phyloP scores from a whole-genome alignment of 768 basidiomycete genomes.

The Favolaschia claudopus region DNA sequence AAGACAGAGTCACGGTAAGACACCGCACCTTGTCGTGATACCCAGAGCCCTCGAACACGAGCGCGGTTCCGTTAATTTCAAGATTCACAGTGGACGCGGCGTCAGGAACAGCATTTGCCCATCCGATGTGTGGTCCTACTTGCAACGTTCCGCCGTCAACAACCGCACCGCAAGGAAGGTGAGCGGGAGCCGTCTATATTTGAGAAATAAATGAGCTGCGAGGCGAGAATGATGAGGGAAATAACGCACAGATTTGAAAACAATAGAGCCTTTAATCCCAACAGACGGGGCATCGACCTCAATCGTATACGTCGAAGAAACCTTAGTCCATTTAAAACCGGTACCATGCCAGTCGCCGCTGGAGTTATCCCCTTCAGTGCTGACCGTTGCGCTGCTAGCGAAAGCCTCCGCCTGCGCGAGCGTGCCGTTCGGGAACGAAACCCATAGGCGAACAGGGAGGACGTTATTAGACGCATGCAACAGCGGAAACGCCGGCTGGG shows the following conservation, averaged over 20 bases:
- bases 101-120: constrained; percentile 29
- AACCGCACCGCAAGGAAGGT: constrained; percentile 19
- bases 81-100: constrained; percentile 16
- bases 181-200: constrained; percentile 20
- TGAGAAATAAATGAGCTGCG: not conserved
- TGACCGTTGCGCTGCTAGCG: constrained; percentile 14
- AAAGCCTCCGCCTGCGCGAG: not conserved
- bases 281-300: constrained; percentile 11
- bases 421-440: constrained; percentile 16
- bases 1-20: too few species aligned
- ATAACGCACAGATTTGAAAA: not conserved
- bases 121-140: constrained; percentile 23
- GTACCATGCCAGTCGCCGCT: constrained; percentile 22
- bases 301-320: constrained; percentile 10
- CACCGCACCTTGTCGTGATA: constrained; percentile 25
- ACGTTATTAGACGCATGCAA: not conserved
- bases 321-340: constrained; percentile 17
- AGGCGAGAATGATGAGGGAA: not conserved
- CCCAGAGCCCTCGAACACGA: constrained; percentile 13
- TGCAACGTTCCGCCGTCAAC: constrained; percentile 11
- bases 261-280: constrained; percentile 16
- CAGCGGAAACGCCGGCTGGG: constrained; percentile 19
- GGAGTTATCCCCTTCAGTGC: constrained; percentile 4
- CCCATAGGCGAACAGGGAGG: constrained; percentile 9
- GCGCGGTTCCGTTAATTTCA: constrained; percentile 2